Percentiles rank a stretch among this genome's conserved stretches.
Evolutionary conservation across 257 asterid genomes (phyloP).

Genomic region (Nicotiana tabacum): DNA sequence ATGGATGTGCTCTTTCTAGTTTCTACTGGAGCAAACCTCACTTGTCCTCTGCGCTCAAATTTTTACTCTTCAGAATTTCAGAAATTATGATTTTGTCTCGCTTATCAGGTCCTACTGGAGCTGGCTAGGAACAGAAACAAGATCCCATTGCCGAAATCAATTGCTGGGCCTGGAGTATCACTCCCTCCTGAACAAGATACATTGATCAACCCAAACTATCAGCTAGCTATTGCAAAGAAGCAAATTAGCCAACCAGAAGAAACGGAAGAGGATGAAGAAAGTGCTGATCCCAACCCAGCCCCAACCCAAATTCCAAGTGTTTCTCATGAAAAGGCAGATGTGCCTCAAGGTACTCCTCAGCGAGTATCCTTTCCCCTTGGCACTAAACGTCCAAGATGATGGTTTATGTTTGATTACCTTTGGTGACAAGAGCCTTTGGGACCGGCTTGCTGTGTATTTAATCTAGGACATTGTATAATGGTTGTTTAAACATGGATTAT

Average conservation of each 20-base stretch:
- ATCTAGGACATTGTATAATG: neutral
- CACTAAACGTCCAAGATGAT: conserved; percentile 51
- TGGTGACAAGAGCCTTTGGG: neutral
- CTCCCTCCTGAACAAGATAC: conserved; percentile 85
- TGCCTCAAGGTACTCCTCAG: conserved; percentile 60
- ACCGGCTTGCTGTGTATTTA: neutral
- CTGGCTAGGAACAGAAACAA: conserved; percentile 82
- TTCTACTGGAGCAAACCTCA: neutral
- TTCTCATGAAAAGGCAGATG: conserved; percentile 43
- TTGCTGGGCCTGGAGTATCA: conserved; percentile 51
- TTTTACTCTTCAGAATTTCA: neutral
- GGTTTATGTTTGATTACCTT: neutral
- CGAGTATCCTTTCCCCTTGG: conserved; percentile 75
- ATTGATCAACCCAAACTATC: conserved; percentile 81
- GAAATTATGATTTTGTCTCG: neutral
- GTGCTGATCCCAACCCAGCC: conserved; percentile 31
- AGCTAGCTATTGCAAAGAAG: conserved; percentile 58
- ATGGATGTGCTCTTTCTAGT: neutral
- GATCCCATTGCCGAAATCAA: conserved; percentile 64
- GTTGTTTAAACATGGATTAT: neutral
- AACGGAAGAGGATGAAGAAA: conserved; percentile 76
- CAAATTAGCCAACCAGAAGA: conserved; percentile 53
- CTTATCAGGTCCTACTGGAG: conserved; percentile 63
- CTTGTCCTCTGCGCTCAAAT: neutral
- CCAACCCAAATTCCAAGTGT: conserved; percentile 20